These are phyloP conservation scores for Crithidia mellificae DNA, from an alignment of 208 protist genomes.

Conservation along the genomic window DNA sequence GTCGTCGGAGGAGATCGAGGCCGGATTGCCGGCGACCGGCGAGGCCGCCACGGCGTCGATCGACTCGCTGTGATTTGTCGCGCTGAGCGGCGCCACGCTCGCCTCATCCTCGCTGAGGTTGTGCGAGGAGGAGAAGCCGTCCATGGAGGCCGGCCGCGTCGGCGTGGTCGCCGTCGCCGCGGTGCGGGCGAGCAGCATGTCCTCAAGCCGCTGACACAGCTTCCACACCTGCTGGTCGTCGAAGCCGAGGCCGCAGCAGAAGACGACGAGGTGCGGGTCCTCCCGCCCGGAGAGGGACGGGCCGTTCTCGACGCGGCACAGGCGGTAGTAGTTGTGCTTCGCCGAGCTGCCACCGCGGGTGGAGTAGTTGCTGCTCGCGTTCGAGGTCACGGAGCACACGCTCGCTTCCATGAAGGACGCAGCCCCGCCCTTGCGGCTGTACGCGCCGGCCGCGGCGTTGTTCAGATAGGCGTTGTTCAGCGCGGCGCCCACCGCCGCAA, in stretches of 20 bases:
- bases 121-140: slow-evolving; percentile 1
- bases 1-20: slow-evolving; percentile 1
- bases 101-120: slow-evolving; percentile 17
- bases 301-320: slow-evolving; percentile 33
- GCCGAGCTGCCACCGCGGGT: slow-evolving; percentile 12
- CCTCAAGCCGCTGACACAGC: slow-evolving; percentile 54
- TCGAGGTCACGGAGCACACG: slow-evolving; percentile 25
- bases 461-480: slow-evolving; percentile 16
- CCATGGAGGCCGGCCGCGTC: slow-evolving; percentile 5
- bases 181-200: slow-evolving; percentile 35
- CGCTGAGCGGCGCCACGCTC: background rate
- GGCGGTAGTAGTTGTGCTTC: slow-evolving; percentile 43
- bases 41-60: slow-evolving; percentile 4
- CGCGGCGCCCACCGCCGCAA: slow-evolving; percentile 2
- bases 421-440: background rate
- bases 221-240: slow-evolving; percentile 43
- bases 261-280: slow-evolving; percentile 49
- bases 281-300: slow-evolving; percentile 39
- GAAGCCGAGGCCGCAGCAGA: slow-evolving; percentile 66
- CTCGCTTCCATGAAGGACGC: slow-evolving; percentile 2
- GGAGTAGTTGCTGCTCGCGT: slow-evolving; percentile 17
- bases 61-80: slow-evolving; percentile 2
- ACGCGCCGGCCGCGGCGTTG: background rate
- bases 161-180: slow-evolving; percentile 5
- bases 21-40: background rate